Conservation (phyloP, 768 basidiomycete genomes). For the Russula earlei region DNA sequence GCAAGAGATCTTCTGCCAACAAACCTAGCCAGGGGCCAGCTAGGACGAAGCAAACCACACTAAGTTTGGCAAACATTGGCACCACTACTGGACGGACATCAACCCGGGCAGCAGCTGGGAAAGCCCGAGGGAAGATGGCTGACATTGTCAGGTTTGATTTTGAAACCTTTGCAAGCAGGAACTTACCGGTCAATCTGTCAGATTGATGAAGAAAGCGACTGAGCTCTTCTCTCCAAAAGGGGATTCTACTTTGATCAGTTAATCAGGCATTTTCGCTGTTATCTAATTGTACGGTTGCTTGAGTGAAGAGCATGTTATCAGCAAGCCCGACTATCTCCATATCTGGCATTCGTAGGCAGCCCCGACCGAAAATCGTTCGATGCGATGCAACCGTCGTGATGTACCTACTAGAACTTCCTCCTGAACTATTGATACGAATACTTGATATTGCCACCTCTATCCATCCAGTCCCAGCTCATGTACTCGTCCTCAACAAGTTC, state of each 20-base stretch:
- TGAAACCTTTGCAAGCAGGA: neutral
- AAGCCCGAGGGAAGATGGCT: slow-evolving; percentile 54
- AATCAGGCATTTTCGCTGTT: neutral
- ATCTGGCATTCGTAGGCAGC: too few relatives aligned
- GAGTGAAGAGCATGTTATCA: too few relatives aligned
- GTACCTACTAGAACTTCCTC: slow-evolving; percentile 12
- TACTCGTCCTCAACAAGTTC: slow-evolving; percentile 16
- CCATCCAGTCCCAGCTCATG: slow-evolving; percentile 14
- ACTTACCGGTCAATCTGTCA: neutral
- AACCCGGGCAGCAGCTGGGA: slow-evolving; percentile 59
- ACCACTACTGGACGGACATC: slow-evolving; percentile 37
- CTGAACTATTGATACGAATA: slow-evolving; percentile 7
- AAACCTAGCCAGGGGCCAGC: slow-evolving; percentile 31
- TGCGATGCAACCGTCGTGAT: too few relatives aligned
- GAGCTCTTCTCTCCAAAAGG: neutral
- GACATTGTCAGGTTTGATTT: slow-evolving; percentile 34
- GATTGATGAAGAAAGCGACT: slow-evolving; percentile 23
- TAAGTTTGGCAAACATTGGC: slow-evolving; percentile 48
- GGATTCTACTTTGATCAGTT: neutral
- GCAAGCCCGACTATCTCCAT: too few relatives aligned
- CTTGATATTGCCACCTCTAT: neutral
- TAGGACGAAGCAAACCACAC: slow-evolving; percentile 41
- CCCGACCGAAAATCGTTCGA: too few relatives aligned
- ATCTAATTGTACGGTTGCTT: too few relatives aligned
- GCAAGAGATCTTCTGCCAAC: slow-evolving; percentile 48